Evolutionary conservation across 495 filamentous ascomycete genomes (phyloP), one percentile per base, ranked within the genome.

Genomic region (Penicillium cataractarum): DNA sequence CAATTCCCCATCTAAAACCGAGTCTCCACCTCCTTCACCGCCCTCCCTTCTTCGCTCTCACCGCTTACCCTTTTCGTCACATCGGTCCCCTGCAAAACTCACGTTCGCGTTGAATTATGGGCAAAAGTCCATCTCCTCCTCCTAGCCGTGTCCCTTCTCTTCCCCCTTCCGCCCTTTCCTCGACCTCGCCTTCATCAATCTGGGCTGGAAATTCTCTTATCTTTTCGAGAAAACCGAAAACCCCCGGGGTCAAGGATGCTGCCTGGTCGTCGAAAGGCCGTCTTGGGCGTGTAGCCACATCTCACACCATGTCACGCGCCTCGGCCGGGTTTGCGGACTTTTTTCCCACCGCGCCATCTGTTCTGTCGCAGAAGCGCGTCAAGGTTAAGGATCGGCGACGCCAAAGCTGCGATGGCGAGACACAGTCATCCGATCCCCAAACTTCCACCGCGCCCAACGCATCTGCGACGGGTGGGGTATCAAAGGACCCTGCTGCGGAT

Each of bases 241-340:
- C n/a, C n/a, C 62, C 63, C 46, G 57, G 57, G 37, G 60, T 74
- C 73, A 75, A 81, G 76, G 74, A 81, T 81, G 78, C 75, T 79
- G 76, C 67, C 69, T 68, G 66, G 62, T 74, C 65, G 63, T 71
- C 57, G 72, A 67, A 70, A 66, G 69, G 66, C 66, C 60, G 67
- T 71, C 56, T 71, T 64, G 71, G 76, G 78, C 74, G 74, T 74
- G 70, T 80, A 80, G 78, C 76, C 78, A 76, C 71, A 67, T 78
- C 69, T 76, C 74, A 83, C 74, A 83, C 63, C 59, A 92, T 91
- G 90, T 90, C 92, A 84, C 90, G 89, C 81, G 86, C 89, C 69
- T 83, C 87, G 68, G 89, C 90, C 81, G 87, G 90, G 73, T 95
- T 92, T 85, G 90, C 90, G 74, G 87, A 92, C 76, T 96, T 92